Evolutionary conservation across 2,329 filamentous ascomycete genomes (phyloP), one percentile per base, ranked within the genome.

Genomic region (Claviceps capensis): DNA sequence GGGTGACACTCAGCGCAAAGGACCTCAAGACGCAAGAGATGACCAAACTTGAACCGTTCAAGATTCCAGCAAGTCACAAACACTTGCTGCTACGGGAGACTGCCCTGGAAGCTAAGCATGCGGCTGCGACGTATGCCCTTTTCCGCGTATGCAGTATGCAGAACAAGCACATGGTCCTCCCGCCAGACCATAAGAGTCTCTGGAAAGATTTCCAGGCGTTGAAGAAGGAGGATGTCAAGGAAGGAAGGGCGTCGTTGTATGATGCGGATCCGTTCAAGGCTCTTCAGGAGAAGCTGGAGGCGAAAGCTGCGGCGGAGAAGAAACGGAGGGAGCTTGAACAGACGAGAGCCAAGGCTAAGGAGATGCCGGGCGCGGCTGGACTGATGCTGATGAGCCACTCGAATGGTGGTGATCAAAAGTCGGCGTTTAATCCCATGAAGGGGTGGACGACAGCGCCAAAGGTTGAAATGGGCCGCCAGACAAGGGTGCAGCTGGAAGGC

Each of bases 111-210:
- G 91, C 93, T 19, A 83, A 86, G 54, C 91, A 98, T 71, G 93
- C 94, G 58, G 89, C 90, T 8, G 93, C 93, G 4, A 88, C 90
- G 0, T 97, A 94, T 69, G 86, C 84, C 2, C 76, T 98, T 8
- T 97, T 93, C 64, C 79, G 93, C 48, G 86, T 97, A 3, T 91
- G 87, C 67, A 96, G 86, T 63, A 95, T 94, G 83, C 89, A 90
- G 68, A 97, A 97, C 64, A 81, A 96, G 61, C 88, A 95, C 64
- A 94, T 89, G 73, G 91, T 90, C 71, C 76, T 98, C 57, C 93
- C 93, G 23, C 93, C 93, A 0, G 86, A 86, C 54, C 94, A 96
- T 69, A 85, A 84, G 62, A 81, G 87, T 57, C 72, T 96, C 43
- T 98, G 93, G 93, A 95, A 94, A 64, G 83, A 90, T 53, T 95